A percentile compares a stretch with the other conserved stretches of the same genome.
Evolutionary conservation across 139 green algal genomes (phyloP).

Genomic region (Asterochloris erici): DNA sequence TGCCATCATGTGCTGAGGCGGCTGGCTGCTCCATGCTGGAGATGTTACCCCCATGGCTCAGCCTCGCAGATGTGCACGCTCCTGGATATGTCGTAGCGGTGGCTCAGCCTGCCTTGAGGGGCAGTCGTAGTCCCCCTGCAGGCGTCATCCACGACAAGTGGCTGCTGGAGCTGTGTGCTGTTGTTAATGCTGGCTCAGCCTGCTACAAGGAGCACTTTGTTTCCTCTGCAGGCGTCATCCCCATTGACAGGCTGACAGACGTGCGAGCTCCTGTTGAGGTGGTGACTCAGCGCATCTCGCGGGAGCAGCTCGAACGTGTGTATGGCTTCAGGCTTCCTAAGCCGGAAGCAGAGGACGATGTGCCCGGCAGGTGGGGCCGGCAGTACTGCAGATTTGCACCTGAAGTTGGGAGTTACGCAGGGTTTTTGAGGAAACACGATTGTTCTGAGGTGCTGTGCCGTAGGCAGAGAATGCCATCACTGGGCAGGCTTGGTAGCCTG

Average conservation of each 20-base stretch:
- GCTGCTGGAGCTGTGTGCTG: not conserved
- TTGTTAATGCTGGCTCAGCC: not conserved
- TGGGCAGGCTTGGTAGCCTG: not conserved
- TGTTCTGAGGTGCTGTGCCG: not conserved
- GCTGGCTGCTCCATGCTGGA: too few relatives aligned
- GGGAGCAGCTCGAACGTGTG: conserved; percentile 58
- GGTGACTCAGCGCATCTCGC: conserved; percentile 48
- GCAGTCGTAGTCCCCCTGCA: too few relatives aligned
- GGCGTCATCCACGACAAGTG: too few relatives aligned
- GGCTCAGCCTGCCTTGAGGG: too few relatives aligned
- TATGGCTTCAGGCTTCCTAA: conserved; percentile 75
- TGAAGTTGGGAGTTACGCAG: too few relatives aligned
- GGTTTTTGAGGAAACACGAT: too few relatives aligned
- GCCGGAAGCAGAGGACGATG: conserved; percentile 34
- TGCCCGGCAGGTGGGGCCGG: conserved; percentile 20
- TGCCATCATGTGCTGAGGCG: too few relatives aligned
- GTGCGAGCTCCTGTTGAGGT: conserved; percentile 73
- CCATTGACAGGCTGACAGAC: conserved; percentile 95
- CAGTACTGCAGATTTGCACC: too few relatives aligned
- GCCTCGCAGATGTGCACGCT: too few relatives aligned
- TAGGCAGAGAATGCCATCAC: not conserved
- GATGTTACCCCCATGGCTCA: too few relatives aligned
- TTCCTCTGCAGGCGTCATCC: conserved; percentile 80
- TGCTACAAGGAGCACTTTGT: not conserved
- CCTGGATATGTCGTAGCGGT: too few relatives aligned